Evolutionary conservation across 2,329 filamentous ascomycete species (phyloP), one percentile per base, ranked within the genome.

Genomic region (Scedosporium aurantiacum): DNA sequence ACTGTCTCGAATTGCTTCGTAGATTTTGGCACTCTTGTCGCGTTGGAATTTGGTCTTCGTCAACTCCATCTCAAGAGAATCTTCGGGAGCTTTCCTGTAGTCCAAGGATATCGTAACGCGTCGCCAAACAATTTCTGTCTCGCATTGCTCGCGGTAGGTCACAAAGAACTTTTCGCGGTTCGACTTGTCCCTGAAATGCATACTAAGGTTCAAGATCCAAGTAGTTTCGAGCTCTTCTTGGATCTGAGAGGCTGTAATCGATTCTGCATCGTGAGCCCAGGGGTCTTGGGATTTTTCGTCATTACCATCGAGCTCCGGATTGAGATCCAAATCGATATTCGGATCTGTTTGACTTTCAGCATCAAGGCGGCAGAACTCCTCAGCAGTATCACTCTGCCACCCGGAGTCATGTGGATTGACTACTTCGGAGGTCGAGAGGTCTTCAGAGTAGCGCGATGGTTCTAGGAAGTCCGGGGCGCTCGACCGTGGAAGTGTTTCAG

Each of bases 101-200:
- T 99, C 94, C 67, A 95, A 84, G 0, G 94, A 97, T 32, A 99
- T 86, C 2, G 94, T 97, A 58, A 99, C 88, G 58, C 93, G 83
- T 61, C 91, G 85, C 90, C 92, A 96, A 64, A 84, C 78, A 64
- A 84, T 88, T 4, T 90, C 86, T 5, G 45, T 50, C 32, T 60
- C 50, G 50, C 23, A 27, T 57, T 83, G 82, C 71, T 96, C 88
- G 57, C 91, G 90, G 71, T 90, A 99, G 0, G 94, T 97, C 65
- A 99, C 87, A 72, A 97, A 99, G 77, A 97, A 97, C 73, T 99
- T 99, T 73, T 99, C 94, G 52, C 93, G 84, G 67, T 90, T 89
- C 12, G 92, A 95, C 68, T 88, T 87, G 75, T 99, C 94, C 63
- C 92, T 85, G 73, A 97, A 99, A 73, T 96, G 91, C 94, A 99